phyloP scores from a whole-genome alignment of 768 basidiomycete genomes.

The Podaxis sp. region DNA sequence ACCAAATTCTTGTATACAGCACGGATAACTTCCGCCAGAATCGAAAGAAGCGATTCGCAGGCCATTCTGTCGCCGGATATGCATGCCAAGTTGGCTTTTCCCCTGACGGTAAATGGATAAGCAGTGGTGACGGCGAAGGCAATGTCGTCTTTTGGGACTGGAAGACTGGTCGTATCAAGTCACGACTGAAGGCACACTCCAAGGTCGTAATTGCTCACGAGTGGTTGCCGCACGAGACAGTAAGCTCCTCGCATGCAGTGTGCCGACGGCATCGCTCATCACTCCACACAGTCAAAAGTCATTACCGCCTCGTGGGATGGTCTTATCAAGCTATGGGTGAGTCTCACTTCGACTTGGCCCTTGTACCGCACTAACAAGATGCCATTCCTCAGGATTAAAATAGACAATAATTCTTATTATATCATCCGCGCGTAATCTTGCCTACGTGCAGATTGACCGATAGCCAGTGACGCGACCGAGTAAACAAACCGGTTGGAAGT shows the following conservation, averaged over 20 bases:
- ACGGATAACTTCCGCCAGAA: constrained; percentile 99
- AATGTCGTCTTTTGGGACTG: constrained; percentile 99
- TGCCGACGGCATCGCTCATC: constrained; percentile 30
- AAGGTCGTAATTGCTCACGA: constrained; percentile 98
- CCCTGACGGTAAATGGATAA: constrained; percentile 97
- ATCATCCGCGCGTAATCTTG: background rate
- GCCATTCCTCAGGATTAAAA: constrained; percentile 4
- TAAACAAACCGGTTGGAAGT: background rate
- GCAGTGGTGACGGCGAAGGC: constrained; percentile 92
- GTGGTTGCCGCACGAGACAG: constrained; percentile 97
- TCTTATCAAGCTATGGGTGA: constrained; percentile 94
- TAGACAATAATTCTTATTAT: background rate
- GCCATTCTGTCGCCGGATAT: constrained; percentile 95
- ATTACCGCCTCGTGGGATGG: constrained; percentile 98
- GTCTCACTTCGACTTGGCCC: constrained; percentile 22
- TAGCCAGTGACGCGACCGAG: background rate
- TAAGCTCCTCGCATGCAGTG: constrained; percentile 53
- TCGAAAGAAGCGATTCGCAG: constrained; percentile 97
- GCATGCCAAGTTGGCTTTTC: constrained; percentile 97
- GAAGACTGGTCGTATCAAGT: constrained; percentile 97
- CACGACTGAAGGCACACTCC: constrained; percentile 79
- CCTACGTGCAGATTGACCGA: background rate
- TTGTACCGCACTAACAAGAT: background rate
- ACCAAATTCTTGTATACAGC: constrained; percentile 96
- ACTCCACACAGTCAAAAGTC: constrained; percentile 75